These are phyloP conservation scores for Colletotrichum noveboracense DNA, from an alignment of 2,329 filamentous ascomycete genomes.

Conservation along the genomic window DNA sequence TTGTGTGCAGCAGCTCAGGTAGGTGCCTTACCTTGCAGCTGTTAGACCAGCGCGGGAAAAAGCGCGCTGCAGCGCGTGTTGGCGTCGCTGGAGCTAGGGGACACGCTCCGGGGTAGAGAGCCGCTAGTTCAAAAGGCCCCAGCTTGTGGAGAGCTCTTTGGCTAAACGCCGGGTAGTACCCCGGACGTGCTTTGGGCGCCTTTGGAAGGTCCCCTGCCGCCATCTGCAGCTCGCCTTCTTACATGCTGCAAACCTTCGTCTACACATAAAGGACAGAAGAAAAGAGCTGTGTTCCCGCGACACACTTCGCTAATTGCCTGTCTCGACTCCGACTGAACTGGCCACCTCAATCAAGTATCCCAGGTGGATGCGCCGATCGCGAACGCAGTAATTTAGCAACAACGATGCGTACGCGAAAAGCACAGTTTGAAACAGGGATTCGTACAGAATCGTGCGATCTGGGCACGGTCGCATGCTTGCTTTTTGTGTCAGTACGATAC, in stretches of 20 bases:
- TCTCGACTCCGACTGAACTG: neutral
- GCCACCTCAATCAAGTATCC: neutral
- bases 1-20: neutral
- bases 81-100: neutral
- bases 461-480: neutral
- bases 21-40: neutral
- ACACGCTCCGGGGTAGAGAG: neutral
- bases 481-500: neutral
- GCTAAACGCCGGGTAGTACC: neutral
- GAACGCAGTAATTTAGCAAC: neutral
- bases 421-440: neutral
- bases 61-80: slow-evolving; percentile 1
- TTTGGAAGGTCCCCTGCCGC: neutral
- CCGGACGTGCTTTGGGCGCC: neutral
- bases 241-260: neutral
- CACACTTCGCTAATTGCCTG: neutral
- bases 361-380: neutral
- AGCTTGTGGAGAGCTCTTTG: neutral
- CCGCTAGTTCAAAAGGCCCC: neutral
- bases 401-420: neutral
- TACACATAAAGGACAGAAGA: neutral
- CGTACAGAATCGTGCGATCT: neutral
- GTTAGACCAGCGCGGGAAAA: neutral
- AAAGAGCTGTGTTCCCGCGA: neutral
- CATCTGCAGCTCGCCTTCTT: neutral